Percentiles rank a stretch among this genome's conserved stretches.
phyloP scores from a whole-genome alignment of 2,329 filamentous ascomycete genomes.

The Xylaria digitata region DNA sequence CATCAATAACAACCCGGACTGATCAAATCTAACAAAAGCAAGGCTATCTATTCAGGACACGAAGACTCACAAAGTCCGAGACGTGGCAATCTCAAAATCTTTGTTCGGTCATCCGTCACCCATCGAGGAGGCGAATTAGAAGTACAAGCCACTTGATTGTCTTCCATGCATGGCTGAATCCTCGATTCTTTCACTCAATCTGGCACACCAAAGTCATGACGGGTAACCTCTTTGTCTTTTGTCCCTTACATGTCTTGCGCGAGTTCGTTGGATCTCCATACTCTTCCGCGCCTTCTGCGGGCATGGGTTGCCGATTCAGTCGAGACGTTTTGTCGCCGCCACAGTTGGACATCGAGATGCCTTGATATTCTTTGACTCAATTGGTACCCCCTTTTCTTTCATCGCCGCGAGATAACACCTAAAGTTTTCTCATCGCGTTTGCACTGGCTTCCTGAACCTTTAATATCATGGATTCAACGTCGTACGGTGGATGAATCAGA shows the following conservation, averaged over 20 bases:
- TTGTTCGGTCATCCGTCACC: constrained; percentile 34
- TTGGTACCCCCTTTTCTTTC: constrained; percentile 35
- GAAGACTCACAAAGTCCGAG: constrained; percentile 22
- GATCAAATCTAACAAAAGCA: constrained; percentile 22
- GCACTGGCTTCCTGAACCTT: constrained; percentile 36
- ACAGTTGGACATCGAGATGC: constrained; percentile 23
- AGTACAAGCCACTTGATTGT: constrained; percentile 20
- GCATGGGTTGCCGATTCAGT: constrained; percentile 10
- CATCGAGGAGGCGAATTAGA: constrained; percentile 22
- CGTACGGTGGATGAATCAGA: not conserved
- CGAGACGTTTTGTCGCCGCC: constrained; percentile 20
- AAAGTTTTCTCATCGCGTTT: constrained; percentile 30
- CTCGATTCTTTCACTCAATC: constrained; percentile 35
- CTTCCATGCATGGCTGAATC: constrained; percentile 10
- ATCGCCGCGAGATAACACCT: constrained; percentile 14
- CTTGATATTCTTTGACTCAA: constrained; percentile 40
- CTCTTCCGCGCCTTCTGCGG: constrained; percentile 24
- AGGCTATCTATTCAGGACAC: not conserved
- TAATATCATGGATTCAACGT: constrained; percentile 31
- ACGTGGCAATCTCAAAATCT: constrained; percentile 35
- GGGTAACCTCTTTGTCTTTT: constrained; percentile 32
- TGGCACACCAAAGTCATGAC: constrained; percentile 19
- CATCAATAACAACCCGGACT: not conserved
- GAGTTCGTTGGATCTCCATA: constrained; percentile 24
- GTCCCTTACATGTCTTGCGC: constrained; percentile 20